Percentiles rank a stretch among this genome's conserved stretches.
Conservation (phyloP, 768 basidiomycete genomes). For the Mycena rosella region DNA sequence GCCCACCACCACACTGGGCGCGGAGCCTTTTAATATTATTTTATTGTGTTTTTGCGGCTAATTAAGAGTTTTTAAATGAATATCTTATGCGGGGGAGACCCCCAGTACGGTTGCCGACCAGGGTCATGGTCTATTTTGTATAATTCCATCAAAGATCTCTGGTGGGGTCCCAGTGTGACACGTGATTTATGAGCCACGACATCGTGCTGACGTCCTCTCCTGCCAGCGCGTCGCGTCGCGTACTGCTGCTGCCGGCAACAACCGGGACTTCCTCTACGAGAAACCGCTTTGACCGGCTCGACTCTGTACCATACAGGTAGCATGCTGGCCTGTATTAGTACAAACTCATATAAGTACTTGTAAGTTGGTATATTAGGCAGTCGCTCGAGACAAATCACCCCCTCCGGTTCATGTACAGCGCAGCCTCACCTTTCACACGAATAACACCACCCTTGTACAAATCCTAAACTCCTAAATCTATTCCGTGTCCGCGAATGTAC, state of each 20-base stretch:
- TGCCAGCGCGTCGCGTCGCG: conserved; percentile 2
- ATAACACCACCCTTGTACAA: not conserved
- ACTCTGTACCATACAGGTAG: not conserved
- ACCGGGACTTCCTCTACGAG: too few species aligned
- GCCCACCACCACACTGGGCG: too few species aligned
- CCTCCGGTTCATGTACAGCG: not conserved
- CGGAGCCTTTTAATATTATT: too few species aligned
- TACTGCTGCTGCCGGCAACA: not conserved
- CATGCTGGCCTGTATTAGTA: not conserved
- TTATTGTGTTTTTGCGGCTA: too few species aligned
- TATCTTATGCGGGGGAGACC: too few species aligned
- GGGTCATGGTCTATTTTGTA: conserved; percentile 7
- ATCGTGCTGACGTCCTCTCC: not conserved
- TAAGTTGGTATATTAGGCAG: not conserved
- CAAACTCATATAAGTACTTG: not conserved
- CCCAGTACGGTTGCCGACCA: not conserved
- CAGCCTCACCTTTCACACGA: not conserved
- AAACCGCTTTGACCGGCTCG: not conserved
- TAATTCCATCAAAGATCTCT: conserved; percentile 6
- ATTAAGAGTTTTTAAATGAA: too few species aligned
- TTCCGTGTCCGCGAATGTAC: too few species aligned
- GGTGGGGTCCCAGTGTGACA: conserved; percentile 23
- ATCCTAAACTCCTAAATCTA: too few species aligned
- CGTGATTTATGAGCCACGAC: not conserved
- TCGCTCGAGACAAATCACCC: too few species aligned